These are phyloP conservation scores for Berberis vulgaris DNA, from an alignment of 164 flowering plant genomes.

Conservation along the genomic window DNA sequence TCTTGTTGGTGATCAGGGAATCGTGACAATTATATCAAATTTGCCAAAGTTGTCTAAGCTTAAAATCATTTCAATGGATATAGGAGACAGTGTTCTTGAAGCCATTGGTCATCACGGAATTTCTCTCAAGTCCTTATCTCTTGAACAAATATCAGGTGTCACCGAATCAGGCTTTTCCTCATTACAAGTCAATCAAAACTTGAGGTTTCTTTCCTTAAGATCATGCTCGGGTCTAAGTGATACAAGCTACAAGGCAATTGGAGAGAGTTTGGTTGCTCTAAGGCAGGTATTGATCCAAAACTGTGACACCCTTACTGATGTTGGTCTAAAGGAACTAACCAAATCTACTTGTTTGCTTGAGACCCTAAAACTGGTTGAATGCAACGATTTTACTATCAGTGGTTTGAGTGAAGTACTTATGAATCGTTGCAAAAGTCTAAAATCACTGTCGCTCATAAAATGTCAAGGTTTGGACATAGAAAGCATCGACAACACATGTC, in stretches of 20 bases:
- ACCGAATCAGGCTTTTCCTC: conserved; percentile 55
- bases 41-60: conserved; percentile 41
- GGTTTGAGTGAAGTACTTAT: no score
- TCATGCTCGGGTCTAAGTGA: not conserved
- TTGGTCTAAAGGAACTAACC: no score
- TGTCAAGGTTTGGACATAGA: not conserved
- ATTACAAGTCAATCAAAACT: not conserved
- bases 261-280: not conserved
- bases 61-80: conserved; percentile 50
- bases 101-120: conserved; percentile 78
- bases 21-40: conserved; percentile 45
- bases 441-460: no score
- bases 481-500: not conserved
- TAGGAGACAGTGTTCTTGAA: conserved; percentile 68
- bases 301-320: no score
- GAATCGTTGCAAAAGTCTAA: no score
- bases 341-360: no score
- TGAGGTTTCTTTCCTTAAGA: not conserved
- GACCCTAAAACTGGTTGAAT: no score
- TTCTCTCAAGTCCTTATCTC: conserved; percentile 43
- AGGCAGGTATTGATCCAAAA: no score
- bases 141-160: conserved; percentile 50
- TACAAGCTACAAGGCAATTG: not conserved
- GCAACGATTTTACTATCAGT: no score
- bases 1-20: conserved; percentile 74